These are phyloP conservation scores for Leptographium radiaticola DNA, from an alignment of 2,329 filamentous ascomycete genomes.

Conservation along the genomic window DNA sequence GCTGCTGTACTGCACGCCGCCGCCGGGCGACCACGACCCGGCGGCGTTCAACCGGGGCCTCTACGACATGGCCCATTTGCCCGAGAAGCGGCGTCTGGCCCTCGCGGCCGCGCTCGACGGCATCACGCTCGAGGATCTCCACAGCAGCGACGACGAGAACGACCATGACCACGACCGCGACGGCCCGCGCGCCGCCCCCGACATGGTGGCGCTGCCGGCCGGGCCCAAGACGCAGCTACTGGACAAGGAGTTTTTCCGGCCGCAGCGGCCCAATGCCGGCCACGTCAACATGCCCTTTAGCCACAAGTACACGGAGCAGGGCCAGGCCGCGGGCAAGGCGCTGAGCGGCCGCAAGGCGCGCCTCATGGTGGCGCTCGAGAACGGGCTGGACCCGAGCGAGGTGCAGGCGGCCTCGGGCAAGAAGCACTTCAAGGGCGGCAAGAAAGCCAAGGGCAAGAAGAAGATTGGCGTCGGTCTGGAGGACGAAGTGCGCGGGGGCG, in stretches of 20 bases:
- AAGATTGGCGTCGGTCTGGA: slow-evolving; percentile 14
- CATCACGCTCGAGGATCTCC: slow-evolving; percentile 18
- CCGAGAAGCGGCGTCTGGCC: slow-evolving; percentile 62
- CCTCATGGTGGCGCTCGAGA: slow-evolving; percentile 70
- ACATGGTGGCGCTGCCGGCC: slow-evolving; percentile 37
- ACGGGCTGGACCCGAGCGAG: slow-evolving; percentile 71
- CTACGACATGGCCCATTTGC: slow-evolving; percentile 72
- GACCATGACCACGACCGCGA: too few relatives aligned
- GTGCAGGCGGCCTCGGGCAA: slow-evolving; percentile 55
- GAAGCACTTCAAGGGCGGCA: slow-evolving; percentile 86
- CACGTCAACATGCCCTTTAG: slow-evolving; percentile 74
- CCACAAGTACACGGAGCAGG: slow-evolving; percentile 78
- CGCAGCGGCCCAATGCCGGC: slow-evolving; percentile 44
- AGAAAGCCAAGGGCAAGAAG: slow-evolving; percentile 34
- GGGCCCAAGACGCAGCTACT: slow-evolving; percentile 65
- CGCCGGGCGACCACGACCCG: slow-evolving; percentile 51
- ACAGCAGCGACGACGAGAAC: neutral
- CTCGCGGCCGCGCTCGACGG: slow-evolving; percentile 38
- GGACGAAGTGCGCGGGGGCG: neutral
- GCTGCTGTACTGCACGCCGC: slow-evolving; percentile 81
- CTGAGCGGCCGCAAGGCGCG: slow-evolving; percentile 74
- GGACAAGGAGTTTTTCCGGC: slow-evolving; percentile 81
- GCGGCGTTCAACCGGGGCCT: slow-evolving; percentile 77
- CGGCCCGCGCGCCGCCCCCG: slow-evolving; percentile 29
- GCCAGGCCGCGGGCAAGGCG: slow-evolving; percentile 42